Evolutionary conservation across 306 rosid genomes (phyloP), one percentile per base, ranked within the genome.

Genomic region (Casuarina glauca): DNA sequence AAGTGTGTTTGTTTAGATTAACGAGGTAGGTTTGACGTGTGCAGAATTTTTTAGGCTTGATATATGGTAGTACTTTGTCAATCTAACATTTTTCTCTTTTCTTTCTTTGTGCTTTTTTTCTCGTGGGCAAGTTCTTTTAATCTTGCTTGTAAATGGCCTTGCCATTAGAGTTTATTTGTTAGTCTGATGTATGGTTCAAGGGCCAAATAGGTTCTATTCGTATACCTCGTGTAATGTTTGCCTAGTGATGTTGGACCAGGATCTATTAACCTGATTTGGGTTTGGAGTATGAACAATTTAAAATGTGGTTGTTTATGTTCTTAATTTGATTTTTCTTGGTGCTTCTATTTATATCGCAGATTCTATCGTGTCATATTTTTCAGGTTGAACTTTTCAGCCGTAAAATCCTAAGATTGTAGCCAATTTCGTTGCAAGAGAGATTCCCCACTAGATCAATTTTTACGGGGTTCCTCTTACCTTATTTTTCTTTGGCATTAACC

Each of bases 61-160:
- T 58, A 26, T 49, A 3, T 7, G 12, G 7, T 44, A 5, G 55
- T 63, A 66, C 66, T 15, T 13, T 44, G 12, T 46, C 10, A 17
- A 41, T 41, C 15, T 58, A 19, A 54, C 19, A n/a, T 50, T 54
- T 69, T 6, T 32, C 13, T 73, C 3, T 19, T 1, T 26, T 41
- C 53, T 2, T 58, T 57, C 16, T n/a, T 16, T 3, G 32, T 16
- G 26, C 26, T 42, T 17, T 66, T 15, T 57, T 63, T 2, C 32
- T 50, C 36, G 70, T 64, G 78, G 77, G 69, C 43, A 35, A 45
- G 75, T 66, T n/a, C 19, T 15, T n/a, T 70, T 64, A 41, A 61
- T 20, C 50, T 20, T 39, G 62, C 49, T 67, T n/a, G 63, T 19
- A 11, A 52, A 20, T n/a, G 26, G 63, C 9, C 26, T 39, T 35